Evolutionary conservation across 305 asterid species (phyloP).

Genomic region (Withania somnifera): DNA sequence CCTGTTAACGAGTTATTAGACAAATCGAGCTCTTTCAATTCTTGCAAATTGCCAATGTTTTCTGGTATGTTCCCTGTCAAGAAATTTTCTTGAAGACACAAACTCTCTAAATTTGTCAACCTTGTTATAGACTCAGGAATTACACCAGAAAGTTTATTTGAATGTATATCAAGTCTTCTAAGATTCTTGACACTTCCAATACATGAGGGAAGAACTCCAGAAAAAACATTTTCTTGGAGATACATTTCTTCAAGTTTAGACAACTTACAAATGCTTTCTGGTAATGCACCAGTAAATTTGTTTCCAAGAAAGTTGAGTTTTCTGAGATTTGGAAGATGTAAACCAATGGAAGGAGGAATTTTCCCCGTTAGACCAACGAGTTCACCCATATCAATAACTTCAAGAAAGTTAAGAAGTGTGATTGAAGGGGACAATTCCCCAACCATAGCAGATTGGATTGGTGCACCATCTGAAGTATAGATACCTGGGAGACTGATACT

Average conservation of each 20-base stretch:
- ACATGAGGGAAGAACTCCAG: constrained; percentile 32
- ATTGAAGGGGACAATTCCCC: constrained; percentile 37
- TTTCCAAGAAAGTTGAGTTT: constrained; percentile 29
- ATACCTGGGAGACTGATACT: constrained; percentile 44
- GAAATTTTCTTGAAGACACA: constrained; percentile 28
- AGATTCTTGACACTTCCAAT: constrained; percentile 35
- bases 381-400: constrained; percentile 38
- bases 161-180: constrained; percentile 19
- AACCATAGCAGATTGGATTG: constrained; percentile 30
- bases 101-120: constrained; percentile 23
- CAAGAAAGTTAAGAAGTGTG: constrained; percentile 30
- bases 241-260: constrained; percentile 35
- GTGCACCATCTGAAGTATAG: constrained; percentile 21
- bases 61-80: constrained; percentile 35
- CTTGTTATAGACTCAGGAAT: constrained; percentile 31
- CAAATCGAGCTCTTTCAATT: constrained; percentile 35
- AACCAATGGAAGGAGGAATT: constrained; percentile 37
- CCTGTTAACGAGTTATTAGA: constrained; percentile 38
- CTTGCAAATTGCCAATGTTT: constrained; percentile 28
- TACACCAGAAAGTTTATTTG: constrained; percentile 31
- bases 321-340: constrained; percentile 29
- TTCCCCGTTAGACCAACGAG: constrained; percentile 25
- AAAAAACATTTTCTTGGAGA: constrained; percentile 31
- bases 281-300: constrained; percentile 32
- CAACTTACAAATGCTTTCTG: constrained; percentile 37